A percentile compares a stretch with the other conserved stretches of the same genome.
These are phyloP conservation scores for Zygosaccharomyces pseudobailii DNA, from an alignment of 1,139 yeast species.

Conservation along the genomic window DNA sequence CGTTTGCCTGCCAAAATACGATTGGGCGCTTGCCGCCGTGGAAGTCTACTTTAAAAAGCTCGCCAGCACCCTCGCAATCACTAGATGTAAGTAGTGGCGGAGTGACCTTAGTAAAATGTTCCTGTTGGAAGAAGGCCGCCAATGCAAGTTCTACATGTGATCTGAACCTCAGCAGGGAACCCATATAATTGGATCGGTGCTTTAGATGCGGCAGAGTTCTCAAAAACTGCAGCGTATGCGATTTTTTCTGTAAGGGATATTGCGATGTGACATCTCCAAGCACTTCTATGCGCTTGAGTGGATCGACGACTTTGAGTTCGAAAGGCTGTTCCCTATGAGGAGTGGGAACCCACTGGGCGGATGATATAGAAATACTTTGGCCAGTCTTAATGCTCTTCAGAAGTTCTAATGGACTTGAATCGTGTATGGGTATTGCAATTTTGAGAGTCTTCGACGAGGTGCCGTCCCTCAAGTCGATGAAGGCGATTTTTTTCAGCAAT, in stretches of 20 bases:
- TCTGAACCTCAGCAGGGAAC: slow-evolving; percentile 66
- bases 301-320: slow-evolving; percentile 41
- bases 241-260: slow-evolving; percentile 83
- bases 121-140: slow-evolving; percentile 47
- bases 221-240: slow-evolving; percentile 59
- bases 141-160: slow-evolving; percentile 58
- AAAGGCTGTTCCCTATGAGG: slow-evolving; percentile 38
- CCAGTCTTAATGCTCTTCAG: slow-evolving; percentile 38
- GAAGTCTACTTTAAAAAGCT: slow-evolving; percentile 51
- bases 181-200: slow-evolving; percentile 63
- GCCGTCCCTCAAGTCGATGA: slow-evolving; percentile 79
- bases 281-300: slow-evolving; percentile 34
- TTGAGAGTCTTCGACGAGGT: slow-evolving; percentile 51
- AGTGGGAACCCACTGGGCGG: slow-evolving; percentile 27
- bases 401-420: slow-evolving; percentile 21
- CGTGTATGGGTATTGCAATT: slow-evolving; percentile 47
- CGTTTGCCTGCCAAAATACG: slow-evolving; percentile 63
- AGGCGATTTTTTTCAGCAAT: slow-evolving; percentile 67
- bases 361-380: slow-evolving; percentile 35
- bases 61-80: slow-evolving; percentile 99
- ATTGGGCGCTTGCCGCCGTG: slow-evolving; percentile 18
- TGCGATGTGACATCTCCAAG: slow-evolving; percentile 55
- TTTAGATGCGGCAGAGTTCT: slow-evolving; percentile 71
- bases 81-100: slow-evolving; percentile 86
- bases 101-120: slow-evolving; percentile 62